These are phyloP conservation scores for Botryotinia narcissicola DNA, from an alignment of 2,329 filamentous ascomycete species.

Conservation along the genomic window DNA sequence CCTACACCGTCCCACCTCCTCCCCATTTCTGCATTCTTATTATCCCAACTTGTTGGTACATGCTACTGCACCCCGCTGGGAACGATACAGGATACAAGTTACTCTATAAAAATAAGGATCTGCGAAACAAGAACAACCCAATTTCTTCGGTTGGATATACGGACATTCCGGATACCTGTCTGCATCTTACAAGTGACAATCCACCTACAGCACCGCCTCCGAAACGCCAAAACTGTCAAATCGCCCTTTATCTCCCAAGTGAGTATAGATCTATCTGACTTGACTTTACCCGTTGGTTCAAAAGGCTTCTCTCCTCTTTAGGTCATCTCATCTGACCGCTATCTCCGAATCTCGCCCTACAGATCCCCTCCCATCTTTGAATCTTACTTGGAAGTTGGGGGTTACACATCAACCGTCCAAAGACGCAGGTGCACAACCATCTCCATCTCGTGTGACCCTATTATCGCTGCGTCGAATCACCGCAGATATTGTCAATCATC, in stretches of 20 bases:
- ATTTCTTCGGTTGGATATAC: neutral
- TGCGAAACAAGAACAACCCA: neutral
- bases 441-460: neutral
- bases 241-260: neutral
- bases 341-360: neutral
- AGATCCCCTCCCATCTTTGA: neutral
- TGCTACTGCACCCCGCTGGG: neutral
- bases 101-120: neutral
- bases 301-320: neutral
- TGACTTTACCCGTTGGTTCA: neutral
- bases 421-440: neutral
- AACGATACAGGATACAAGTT: neutral
- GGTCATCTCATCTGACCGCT: slow-evolving; percentile 1
- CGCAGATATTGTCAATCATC: slow-evolving; percentile 2
- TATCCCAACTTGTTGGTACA: neutral
- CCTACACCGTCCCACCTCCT: neutral
- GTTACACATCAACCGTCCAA: neutral
- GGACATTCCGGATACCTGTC: neutral
- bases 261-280: neutral
- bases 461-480: slow-evolving; percentile 1
- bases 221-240: neutral
- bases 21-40: neutral
- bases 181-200: neutral
- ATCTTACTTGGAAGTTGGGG: neutral
- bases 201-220: neutral